These are phyloP conservation scores for Epicoccum nigrum DNA, from an alignment of 2,329 filamentous ascomycete species.

Conservation along the genomic window DNA sequence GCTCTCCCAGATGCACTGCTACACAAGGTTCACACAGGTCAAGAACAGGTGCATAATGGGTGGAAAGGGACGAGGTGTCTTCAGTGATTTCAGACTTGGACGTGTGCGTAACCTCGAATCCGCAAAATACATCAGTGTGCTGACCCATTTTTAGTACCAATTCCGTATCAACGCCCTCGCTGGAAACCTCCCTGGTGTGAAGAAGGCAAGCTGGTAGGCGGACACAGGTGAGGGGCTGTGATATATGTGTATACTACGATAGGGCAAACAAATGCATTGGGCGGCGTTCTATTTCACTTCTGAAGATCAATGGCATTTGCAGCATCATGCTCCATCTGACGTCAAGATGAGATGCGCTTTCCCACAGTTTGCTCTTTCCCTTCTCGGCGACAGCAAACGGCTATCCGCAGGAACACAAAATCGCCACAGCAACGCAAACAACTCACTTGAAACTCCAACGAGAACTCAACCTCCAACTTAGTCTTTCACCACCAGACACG, in stretches of 20 bases:
- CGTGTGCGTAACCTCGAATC: slow-evolving; percentile 65
- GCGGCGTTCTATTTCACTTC: slow-evolving; percentile 32
- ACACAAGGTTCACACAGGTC: slow-evolving; percentile 92
- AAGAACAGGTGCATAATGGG: slow-evolving; percentile 91
- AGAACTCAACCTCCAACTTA: not conserved
- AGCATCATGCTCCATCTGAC: slow-evolving; percentile 5
- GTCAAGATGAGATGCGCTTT: slow-evolving; percentile 16
- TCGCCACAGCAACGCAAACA: not conserved
- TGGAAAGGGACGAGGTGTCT: slow-evolving; percentile 87
- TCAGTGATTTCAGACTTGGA: slow-evolving; percentile 89
- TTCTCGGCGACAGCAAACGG: slow-evolving; percentile 20
- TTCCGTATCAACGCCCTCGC: slow-evolving; percentile 89
- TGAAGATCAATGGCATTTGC: not conserved
- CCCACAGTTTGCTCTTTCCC: slow-evolving; percentile 24
- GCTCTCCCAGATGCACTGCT: slow-evolving; percentile 92
- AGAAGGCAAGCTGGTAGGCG: slow-evolving; percentile 90
- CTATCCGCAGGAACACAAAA: not conserved
- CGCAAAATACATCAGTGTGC: not conserved
- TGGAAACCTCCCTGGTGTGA: slow-evolving; percentile 87
- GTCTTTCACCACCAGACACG: not conserved
- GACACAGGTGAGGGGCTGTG: slow-evolving; percentile 15
- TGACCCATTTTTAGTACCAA: slow-evolving; percentile 70
- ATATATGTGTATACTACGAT: slow-evolving; percentile 35
- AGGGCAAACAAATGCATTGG: slow-evolving; percentile 31
- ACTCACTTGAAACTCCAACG: not conserved